These are phyloP conservation scores for Dorcoceras hygrometricum DNA, from an alignment of 257 asterid species.

Conservation along the genomic window DNA sequence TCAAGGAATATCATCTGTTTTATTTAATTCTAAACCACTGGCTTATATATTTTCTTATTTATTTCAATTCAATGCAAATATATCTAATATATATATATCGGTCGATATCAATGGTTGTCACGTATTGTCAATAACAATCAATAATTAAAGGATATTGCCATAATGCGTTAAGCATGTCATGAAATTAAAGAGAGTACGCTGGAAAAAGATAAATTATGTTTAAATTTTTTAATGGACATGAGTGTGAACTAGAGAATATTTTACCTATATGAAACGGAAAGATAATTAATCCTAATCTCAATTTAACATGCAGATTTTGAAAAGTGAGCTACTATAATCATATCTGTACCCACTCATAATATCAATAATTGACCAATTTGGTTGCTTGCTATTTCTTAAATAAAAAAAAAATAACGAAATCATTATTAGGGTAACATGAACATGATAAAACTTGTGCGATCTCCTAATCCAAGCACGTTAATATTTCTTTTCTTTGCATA, in stretches of 20 bases:
- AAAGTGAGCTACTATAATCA: slow-evolving; percentile 18
- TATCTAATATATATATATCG: neutral
- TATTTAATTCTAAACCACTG: no score
- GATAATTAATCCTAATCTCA: slow-evolving; percentile 24
- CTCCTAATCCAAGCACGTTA: neutral
- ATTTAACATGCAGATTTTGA: slow-evolving; percentile 34
- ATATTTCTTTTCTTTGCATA: no score
- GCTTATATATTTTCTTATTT: no score
- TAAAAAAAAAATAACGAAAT: no score
- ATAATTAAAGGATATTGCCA: slow-evolving; percentile 2
- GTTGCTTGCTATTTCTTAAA: slow-evolving; percentile 37
- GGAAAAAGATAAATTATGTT: neutral
- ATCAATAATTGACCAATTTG: slow-evolving; percentile 49
- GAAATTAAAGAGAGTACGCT: slow-evolving; percentile 26
- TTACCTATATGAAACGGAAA: slow-evolving; percentile 11
- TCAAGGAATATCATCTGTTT: no score
- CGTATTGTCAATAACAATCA: slow-evolving; percentile 25
- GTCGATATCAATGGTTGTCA: slow-evolving; percentile 20
- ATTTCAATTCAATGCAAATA: no score
- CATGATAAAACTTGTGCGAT: neutral
- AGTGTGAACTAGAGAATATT: no score
- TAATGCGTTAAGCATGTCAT: slow-evolving; percentile 1
- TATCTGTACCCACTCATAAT: slow-evolving; percentile 35
- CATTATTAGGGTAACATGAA: slow-evolving; percentile 17
- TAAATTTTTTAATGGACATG: no score